Conservation (phyloP, 306 rosid species). For the Prunus fruticosa region DNA sequence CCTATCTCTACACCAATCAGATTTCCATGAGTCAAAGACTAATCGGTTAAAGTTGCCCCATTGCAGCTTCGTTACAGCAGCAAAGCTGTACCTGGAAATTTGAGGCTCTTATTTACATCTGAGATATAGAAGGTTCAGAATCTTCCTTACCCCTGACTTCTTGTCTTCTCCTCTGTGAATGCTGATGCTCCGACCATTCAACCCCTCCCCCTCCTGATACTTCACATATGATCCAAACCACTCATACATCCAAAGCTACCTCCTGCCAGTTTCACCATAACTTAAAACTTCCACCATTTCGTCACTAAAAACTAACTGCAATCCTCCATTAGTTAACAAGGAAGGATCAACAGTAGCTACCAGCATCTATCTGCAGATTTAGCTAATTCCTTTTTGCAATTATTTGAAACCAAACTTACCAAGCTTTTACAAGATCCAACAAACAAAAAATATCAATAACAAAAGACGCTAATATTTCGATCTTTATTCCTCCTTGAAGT, state of each 20-base stretch:
- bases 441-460: not conserved
- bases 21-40: too few relatives aligned
- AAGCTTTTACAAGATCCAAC: not conserved
- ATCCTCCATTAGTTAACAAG: not conserved
- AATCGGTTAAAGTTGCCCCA: not conserved
- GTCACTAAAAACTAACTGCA: not conserved
- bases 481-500: not conserved
- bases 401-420: not conserved
- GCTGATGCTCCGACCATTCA: not conserved
- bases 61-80: not conserved
- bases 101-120: not conserved
- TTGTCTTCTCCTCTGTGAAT: not conserved
- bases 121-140: not conserved
- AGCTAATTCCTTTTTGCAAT: not conserved
- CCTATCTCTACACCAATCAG: too few relatives aligned
- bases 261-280: not conserved
- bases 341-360: not conserved
- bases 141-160: not conserved
- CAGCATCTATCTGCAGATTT: not conserved
- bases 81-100: not conserved
- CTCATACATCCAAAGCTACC: not conserved
- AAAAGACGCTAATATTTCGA: slow-evolving; percentile 1
- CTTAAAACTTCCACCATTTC: slow-evolving; percentile 2
- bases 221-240: not conserved
- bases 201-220: not conserved